Evolutionary conservation across 768 basidiomycete genomes (phyloP), one percentile per base, ranked within the genome.

Genomic region (Candolleomyces aberdarensis): DNA sequence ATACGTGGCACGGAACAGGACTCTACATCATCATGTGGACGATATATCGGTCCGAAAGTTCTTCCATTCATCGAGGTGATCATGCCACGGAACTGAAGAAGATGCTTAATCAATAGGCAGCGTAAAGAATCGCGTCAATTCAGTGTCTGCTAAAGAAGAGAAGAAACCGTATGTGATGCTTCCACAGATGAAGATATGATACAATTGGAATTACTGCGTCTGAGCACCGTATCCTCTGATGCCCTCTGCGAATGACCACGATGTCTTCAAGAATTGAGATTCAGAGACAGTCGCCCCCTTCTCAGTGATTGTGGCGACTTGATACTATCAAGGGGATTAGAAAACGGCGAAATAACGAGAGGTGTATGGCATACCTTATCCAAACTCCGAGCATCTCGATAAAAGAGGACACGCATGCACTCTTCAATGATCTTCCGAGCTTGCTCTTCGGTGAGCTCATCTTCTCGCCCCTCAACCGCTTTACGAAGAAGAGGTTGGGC

Each of bases 311-410:
- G 84, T 93, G 5, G 94, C 96, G 60, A 98, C 84, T 95, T 98
- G 96, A 76, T 88, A 98, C 96, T 98, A 71, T 1, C 59, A 31
- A n/a, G 8, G 53, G 5, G 40, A 4, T 41, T n/a, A 40, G 39
- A 41, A 57, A 22, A 17, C n/a, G 36, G 22, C 43, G 44, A 29
- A 43, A 26, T 26, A 56, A 44, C 9, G 9, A 49, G 44, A 54
- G 20, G 4, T 26, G 41, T 14, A 20, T 6, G 14, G 56, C 15
- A 49, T 64, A 93, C 96, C 85, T 98, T 97, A 83, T 98, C 91
- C 73, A 96, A 78, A 78, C 92, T 94, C 66, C 96, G 83, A 6
- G 96, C 96, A 67, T 99, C 97, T 48, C 97, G 86, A 76, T 99
- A 99, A 76, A 89, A 98, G 52, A 99, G 82, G 15, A 98, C 95